phyloP scores from a whole-genome alignment of 495 filamentous ascomycete species.

The Clavariopsis aquatica region DNA sequence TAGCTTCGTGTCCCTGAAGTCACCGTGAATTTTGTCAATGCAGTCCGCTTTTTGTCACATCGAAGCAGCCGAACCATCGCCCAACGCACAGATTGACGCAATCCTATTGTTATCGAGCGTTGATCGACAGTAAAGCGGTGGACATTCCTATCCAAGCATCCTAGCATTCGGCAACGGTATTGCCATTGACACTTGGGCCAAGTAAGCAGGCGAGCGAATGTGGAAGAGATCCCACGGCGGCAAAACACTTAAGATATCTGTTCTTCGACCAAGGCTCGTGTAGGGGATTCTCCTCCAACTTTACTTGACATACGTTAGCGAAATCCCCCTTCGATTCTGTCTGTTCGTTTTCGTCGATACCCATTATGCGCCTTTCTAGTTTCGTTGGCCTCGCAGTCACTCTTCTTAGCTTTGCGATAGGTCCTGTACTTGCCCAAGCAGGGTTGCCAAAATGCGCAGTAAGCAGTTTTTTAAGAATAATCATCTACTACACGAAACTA shows the following conservation, averaged over 20 bases:
- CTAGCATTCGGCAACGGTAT: not conserved
- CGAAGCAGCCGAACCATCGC: not conserved
- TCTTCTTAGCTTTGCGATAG: not conserved
- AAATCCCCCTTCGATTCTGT: not conserved
- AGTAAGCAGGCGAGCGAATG: not conserved
- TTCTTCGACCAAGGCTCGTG: not conserved
- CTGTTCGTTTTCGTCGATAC: not conserved
- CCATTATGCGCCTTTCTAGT: not conserved
- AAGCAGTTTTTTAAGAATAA: not conserved
- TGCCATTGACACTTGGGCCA: not conserved
- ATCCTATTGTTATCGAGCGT: not conserved
- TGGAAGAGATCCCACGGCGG: not conserved
- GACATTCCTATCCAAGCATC: not conserved
- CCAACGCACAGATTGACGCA: not conserved
- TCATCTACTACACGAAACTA: not conserved
- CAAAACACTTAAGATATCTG: not conserved
- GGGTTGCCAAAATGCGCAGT: not conserved
- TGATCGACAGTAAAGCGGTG: not conserved
- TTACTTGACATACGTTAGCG: not conserved
- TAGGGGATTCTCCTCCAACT: not conserved
- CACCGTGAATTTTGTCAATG: not conserved
- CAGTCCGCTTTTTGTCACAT: not conserved
- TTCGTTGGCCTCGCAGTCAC: not conserved
- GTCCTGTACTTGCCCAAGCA: not conserved
- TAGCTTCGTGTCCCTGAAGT: not conserved